Conservation (phyloP, 2,329 filamentous ascomycete genomes). For the Cladophialophora immunda region DNA sequence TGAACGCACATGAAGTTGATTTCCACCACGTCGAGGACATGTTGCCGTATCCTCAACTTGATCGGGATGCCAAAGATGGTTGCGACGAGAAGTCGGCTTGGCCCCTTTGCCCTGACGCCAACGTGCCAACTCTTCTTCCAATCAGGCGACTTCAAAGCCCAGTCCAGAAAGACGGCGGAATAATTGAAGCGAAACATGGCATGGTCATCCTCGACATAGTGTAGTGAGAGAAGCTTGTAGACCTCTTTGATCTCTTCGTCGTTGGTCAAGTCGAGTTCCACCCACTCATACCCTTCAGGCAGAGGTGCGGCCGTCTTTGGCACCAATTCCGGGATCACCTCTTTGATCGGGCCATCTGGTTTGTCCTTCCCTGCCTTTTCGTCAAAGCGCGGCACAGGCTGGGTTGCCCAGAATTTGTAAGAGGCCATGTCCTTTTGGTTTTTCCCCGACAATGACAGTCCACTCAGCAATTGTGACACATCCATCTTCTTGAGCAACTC, state of each 20-base stretch:
- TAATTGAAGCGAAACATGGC: constrained; percentile 99
- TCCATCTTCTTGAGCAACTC: constrained; percentile 61
- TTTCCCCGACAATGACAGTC: constrained; percentile 76
- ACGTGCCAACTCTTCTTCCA: constrained; percentile 97
- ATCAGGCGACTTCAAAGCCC: constrained; percentile 93
- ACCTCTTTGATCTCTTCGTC: constrained; percentile 84
- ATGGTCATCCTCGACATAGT: constrained; percentile 97
- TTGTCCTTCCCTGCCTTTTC: constrained; percentile 64
- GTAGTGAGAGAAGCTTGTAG: constrained; percentile 87
- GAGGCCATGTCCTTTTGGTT: constrained; percentile 95
- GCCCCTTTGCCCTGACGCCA: constrained; percentile 79
- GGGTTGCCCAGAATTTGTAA: constrained; percentile 99
- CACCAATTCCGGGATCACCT: constrained; percentile 80
- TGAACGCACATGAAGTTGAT: constrained; percentile 99
- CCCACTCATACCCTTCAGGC: constrained; percentile 90
- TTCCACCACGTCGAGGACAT: constrained; percentile 80
- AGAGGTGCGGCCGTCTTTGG: constrained; percentile 78
- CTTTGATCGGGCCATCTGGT: constrained; percentile 83
- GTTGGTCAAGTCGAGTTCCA: constrained; percentile 83
- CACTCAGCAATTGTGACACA: constrained; percentile 58
- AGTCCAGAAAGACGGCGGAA: constrained; percentile 85
- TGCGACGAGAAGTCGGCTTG: constrained; percentile 87
- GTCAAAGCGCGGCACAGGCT: constrained; percentile 86
- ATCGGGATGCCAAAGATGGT: constrained; percentile 96
- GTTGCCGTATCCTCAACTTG: constrained; percentile 79